Evolutionary conservation across 352 stramenopile species (phyloP), one percentile per base, ranked within the genome.

Genomic region (Globisporangium abappressorium): DNA sequence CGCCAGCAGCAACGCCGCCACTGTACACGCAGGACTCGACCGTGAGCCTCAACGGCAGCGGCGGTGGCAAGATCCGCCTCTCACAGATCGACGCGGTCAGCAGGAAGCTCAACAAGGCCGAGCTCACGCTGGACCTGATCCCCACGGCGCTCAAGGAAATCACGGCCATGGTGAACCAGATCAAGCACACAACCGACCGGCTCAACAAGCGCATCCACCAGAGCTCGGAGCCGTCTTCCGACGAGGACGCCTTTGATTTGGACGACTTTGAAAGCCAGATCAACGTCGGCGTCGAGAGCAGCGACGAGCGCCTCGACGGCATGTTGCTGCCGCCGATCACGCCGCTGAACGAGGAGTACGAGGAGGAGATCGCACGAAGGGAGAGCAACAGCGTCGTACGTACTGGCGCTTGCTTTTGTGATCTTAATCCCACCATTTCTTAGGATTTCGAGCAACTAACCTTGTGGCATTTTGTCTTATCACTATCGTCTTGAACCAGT

Each of bases 91-190:
- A 89, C 54, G 68, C 71, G 0, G 81, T 90, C 12, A 86, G 80
- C 7, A 55, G 82, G 36, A 89, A 82, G 65, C 62, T 90, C 30
- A 89, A 80, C 64, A 78, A 80, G 22, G 67, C 73, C 0, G 85
- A 91, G 36, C 49, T 90, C 20, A 76, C 79, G 26, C 57, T 80
- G 11, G 80, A 88, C 41, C 68, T 89, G 43, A 79, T 90, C 26
- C 81, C 84, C 1, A 46, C 74, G 3, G 82, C 85, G 36, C 73
- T 93, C 26, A 62, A 77, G n/a, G 84, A 92, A 56, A 87, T 92
- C 63, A 84, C 82, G 1, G 66, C 63, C 15, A 91, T 92, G 82
- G 76, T 91, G 26, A 80, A 88, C 34, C 78, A 93, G 64, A 90
- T 93, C 49, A 84, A 89, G 26, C 80, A 77, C 36, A 90, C 80